Base-by-base conservation (phyloP, 495 filamentous ascomycete genomes). In the Penicillium turbatum region DNA sequence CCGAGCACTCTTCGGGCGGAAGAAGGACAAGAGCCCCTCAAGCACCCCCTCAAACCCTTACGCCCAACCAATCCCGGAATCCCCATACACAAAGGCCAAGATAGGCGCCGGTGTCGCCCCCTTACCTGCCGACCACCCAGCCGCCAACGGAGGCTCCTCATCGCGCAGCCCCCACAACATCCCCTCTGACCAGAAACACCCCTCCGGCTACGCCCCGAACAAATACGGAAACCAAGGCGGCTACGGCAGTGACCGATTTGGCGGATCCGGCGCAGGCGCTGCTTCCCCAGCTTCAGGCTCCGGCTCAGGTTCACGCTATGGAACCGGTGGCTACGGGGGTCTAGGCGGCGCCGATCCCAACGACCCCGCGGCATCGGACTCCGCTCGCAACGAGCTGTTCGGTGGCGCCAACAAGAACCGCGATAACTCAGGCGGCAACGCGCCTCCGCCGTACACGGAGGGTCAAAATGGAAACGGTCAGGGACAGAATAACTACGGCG, bases 281-380 rank as follows among this genome's bases (percentile, higher is more conserved):
- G 59, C 66, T 48, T 62, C 59, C 36, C 55, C 57, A 15, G 53
- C 59, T 27, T 61, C 29, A 11, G 45, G 45, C 13, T 48, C 34
- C 1, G 48, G 55, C 48, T 53, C 58, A 15, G 44, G 70, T 39
- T 71, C 77, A 27, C 71, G 71, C 50, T 75, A 81, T 52, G 80
- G 86, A 32, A 70, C 79, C 46, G 85, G 86, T 54, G 88, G 88
- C 42, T 92, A 92, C 60, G 88, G 88, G 40, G 86, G 86, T 24
- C 60, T 90, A 39, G 86, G 85, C 51, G 71, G 64, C 55, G 52
- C 61, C 17, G 77, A 81, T 43, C 82, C 80, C 59, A 78, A 79
- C 43, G 77, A 81, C 50, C 76, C 80, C 27, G 64, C 61, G 38
- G 60, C 61, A 5, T 65, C 65, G 6, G 82, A 85, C 58, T 73